Conservation (phyloP, 192 early-diverging fungal species). For the Pecoramyces ruminantium region DNA sequence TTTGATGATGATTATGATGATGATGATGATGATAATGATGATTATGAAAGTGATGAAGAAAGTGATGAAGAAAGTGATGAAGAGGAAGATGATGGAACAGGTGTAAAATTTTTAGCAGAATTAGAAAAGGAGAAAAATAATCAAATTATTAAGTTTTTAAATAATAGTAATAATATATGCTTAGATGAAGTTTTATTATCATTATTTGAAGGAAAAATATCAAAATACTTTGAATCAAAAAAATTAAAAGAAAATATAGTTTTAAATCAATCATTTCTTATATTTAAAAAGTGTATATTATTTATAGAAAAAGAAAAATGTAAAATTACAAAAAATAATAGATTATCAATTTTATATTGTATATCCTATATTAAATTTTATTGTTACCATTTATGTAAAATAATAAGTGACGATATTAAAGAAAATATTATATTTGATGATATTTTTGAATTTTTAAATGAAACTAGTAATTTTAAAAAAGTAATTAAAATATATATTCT, state of each 20-base stretch:
- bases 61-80: not conserved
- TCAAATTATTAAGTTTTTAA: not conserved
- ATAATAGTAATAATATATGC: not conserved
- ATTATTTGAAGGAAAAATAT: not conserved
- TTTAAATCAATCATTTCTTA: not conserved
- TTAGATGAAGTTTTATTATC: not conserved
- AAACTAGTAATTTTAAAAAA: not conserved
- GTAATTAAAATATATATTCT: not conserved
- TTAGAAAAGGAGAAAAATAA: not conserved
- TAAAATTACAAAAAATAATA: not conserved
- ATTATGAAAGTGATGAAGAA: not conserved
- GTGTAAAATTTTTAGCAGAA: not conserved
- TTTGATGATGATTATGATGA: not conserved
- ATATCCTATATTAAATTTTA: not conserved
- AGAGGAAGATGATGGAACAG: not conserved
- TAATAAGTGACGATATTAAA: not conserved
- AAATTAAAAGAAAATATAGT: not conserved
- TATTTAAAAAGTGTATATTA: not conserved
- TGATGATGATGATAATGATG: not conserved
- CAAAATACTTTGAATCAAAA: not conserved
- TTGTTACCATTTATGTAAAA: not conserved
- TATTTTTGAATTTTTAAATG: not conserved
- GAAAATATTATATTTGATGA: not conserved
- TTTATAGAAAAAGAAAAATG: not conserved
- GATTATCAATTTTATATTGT: not conserved